These are phyloP conservation scores for Candida anutae DNA, from an alignment of 1,139 yeast species.

Conservation along the genomic window DNA sequence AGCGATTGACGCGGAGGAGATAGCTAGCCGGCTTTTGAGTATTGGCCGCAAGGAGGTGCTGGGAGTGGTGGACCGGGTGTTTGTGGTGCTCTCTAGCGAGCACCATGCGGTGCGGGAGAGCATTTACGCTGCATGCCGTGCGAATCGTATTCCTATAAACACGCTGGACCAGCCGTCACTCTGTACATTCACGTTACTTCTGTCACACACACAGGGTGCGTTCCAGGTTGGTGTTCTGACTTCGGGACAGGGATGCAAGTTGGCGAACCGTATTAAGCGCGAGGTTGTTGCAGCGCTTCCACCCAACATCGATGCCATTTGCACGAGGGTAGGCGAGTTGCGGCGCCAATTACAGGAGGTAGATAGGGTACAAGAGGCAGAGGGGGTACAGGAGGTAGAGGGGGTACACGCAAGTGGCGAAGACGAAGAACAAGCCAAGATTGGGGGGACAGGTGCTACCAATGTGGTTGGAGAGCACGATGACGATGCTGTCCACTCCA, in stretches of 20 bases:
- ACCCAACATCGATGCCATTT: slow-evolving; percentile 57
- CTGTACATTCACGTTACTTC: slow-evolving; percentile 70
- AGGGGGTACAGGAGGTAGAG: slow-evolving; percentile 13
- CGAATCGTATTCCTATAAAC: slow-evolving; percentile 72
- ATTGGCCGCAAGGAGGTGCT: slow-evolving; percentile 62
- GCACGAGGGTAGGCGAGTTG: slow-evolving; percentile 61
- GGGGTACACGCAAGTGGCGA: neutral
- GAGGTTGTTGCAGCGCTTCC: slow-evolving; percentile 67
- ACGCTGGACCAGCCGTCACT: slow-evolving; percentile 65
- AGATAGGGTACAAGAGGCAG: slow-evolving; percentile 29
- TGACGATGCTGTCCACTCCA: slow-evolving; percentile 54
- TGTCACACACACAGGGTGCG: slow-evolving; percentile 64
- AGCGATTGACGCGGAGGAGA: slow-evolving; percentile 19
- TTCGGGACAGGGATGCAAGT: slow-evolving; percentile 81
- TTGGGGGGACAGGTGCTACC: no score
- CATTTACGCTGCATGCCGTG: slow-evolving; percentile 44
- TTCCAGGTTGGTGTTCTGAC: slow-evolving; percentile 84
- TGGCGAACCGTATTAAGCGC: slow-evolving; percentile 74
- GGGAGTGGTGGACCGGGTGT: slow-evolving; percentile 64
- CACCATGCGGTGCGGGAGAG: slow-evolving; percentile 19
- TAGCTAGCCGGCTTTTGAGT: slow-evolving; percentile 23
- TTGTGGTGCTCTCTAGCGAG: slow-evolving; percentile 42
- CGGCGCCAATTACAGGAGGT: slow-evolving; percentile 49
- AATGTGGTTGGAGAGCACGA: slow-evolving; percentile 48
- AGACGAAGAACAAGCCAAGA: slow-evolving; percentile 10